Percentiles rank a stretch among this genome's conserved stretches.
Evolutionary conservation across 257 asterid species (phyloP).

Genomic region (Solanum pimpinellifolium): DNA sequence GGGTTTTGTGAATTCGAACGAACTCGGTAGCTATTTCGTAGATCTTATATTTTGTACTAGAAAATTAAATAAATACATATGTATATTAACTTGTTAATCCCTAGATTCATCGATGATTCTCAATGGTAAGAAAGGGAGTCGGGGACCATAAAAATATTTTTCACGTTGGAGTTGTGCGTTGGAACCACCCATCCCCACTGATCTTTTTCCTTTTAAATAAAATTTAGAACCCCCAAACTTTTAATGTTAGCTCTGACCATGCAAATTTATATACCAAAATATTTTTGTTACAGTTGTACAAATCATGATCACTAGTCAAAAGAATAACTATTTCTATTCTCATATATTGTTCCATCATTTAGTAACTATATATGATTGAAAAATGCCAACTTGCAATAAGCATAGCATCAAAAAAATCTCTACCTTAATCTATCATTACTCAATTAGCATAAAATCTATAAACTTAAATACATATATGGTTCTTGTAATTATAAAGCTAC

Average conservation of each 20-base stretch:
- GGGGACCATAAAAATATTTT: too few relatives aligned
- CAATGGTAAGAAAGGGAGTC: accelerated
- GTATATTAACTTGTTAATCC: too few relatives aligned
- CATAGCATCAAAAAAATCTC: neutral
- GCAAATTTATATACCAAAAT: neutral
- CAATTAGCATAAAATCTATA: neutral
- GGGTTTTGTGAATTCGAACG: too few relatives aligned
- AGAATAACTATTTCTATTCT: neutral
- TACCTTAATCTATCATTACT: neutral
- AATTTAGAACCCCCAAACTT: too few relatives aligned
- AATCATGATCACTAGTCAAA: neutral
- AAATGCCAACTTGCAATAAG: neutral
- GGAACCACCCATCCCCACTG: too few relatives aligned
- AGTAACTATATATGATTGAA: neutral
- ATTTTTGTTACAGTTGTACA: neutral
- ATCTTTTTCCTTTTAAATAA: too few relatives aligned
- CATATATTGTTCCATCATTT: neutral
- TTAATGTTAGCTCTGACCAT: neutral
- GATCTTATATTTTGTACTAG: too few relatives aligned
- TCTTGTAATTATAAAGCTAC: neutral
- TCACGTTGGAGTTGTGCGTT: too few relatives aligned
- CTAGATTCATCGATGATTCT: too few relatives aligned
- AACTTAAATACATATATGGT: neutral
- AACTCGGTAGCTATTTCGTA: too few relatives aligned
- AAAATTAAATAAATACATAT: too few relatives aligned